Base-by-base conservation (phyloP, 1,284 basidiomycete species). In the Cystobasidium sp. region DNA sequence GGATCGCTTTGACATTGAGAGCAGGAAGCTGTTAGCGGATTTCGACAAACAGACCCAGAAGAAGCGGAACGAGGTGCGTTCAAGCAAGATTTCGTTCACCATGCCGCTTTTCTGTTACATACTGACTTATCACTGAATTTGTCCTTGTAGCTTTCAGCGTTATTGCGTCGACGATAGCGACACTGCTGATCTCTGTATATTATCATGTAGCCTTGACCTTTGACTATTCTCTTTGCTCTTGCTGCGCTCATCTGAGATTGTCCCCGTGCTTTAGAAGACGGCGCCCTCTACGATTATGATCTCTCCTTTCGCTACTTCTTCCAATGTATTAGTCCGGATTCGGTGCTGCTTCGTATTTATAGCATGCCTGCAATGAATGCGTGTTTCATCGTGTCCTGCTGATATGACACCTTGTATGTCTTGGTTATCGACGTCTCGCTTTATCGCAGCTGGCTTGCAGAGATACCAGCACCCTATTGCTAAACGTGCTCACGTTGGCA, bases 401-500 rank as follows among this genome's bases (percentile, higher is more conserved):
- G 53, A 56, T 1, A 22, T 12, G 20, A 8, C n/a, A 18, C 4
- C 24, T 31, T 9, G 39, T 31, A 31, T 31, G 31, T 31, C 31
- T 31, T 31, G 31, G 2, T 31, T 31, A 31, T 1, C 31, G 31
- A 31, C 31, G 31, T 31, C 5, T 31, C 31, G 31, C 31, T 31
- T 31, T 31, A 31, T 31, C 31, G 31, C 31, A 31, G 31, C n/a
- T 46, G 37, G 62, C 53, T 65, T 49, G 62, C 37, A 49, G n/a
- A n/a, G 8, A 9, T 67, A 16, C 47, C 37, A 20, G 47, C 22
- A 39, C 20, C 1, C 31, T n/a, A 43, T 31, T 31, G 2, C 31
- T 1, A 31, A 31, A 31, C 2, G 31, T 12, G 31, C 12, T 59
- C 31, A 70, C 16, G 68, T 70, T 2, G 68, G 68, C n/a, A 70